These are phyloP conservation scores for Pseudophaeomoniella oleicola DNA, from an alignment of 2,329 filamentous ascomycete species.

Conservation along the genomic window DNA sequence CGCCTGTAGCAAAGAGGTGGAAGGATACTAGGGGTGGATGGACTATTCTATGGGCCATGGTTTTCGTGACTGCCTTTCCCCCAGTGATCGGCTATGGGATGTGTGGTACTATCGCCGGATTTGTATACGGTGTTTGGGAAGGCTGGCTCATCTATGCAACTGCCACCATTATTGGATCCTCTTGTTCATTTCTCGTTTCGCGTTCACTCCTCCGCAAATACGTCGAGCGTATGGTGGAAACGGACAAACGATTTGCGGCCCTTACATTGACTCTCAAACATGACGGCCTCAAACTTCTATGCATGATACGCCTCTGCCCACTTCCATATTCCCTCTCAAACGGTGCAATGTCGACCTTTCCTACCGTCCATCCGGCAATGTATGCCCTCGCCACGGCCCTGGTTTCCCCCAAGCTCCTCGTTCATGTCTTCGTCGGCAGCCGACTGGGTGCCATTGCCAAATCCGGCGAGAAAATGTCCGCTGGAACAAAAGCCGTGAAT, in stretches of 20 bases:
- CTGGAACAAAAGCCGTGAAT: conserved; percentile 63
- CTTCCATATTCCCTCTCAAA: conserved; percentile 88
- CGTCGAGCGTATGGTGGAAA: conserved; percentile 65
- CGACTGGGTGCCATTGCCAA: conserved; percentile 74
- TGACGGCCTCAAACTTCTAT: conserved; percentile 76
- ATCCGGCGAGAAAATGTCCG: conserved; percentile 67
- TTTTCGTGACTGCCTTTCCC: conserved; percentile 68
- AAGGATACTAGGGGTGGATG: conserved; percentile 57
- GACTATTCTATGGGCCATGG: conserved; percentile 59
- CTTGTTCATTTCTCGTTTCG: conserved; percentile 65
- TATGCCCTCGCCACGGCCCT: conserved; percentile 75
- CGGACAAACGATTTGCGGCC: conserved; percentile 77
- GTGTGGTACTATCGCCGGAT: conserved; percentile 54
- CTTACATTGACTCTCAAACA: conserved; percentile 75
- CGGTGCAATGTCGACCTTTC: conserved; percentile 85
- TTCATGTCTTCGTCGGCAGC: conserved; percentile 85
- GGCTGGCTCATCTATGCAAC: conserved; percentile 71
- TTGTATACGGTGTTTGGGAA: conserved; percentile 57
- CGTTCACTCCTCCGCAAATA: conserved; percentile 64
- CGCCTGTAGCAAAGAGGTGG: conserved; percentile 63
- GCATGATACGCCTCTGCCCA: conserved; percentile 85
- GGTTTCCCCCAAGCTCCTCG: conserved; percentile 71
- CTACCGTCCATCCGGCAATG: conserved; percentile 60
- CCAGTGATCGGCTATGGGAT: conserved; percentile 79
- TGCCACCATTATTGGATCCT: conserved; percentile 65